These are phyloP conservation scores for Solanum hybrid DNA, from an alignment of 305 asterid species.

Conservation along the genomic window DNA sequence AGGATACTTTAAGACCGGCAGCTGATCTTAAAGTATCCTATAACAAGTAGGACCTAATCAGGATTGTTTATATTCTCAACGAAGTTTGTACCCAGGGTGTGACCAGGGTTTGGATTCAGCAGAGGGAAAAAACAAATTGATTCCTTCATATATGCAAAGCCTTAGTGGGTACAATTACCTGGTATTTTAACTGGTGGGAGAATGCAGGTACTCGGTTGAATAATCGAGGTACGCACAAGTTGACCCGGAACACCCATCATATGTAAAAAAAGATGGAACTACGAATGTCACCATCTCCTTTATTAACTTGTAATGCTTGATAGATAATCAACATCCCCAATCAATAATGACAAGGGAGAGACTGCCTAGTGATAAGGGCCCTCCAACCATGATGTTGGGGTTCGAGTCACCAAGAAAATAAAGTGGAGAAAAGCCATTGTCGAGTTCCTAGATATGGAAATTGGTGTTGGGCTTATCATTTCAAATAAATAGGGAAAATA, in stretches of 20 bases:
- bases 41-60: too few species aligned
- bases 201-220: background rate
- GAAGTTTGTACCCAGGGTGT: background rate
- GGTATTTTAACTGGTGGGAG: background rate
- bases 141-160: background rate
- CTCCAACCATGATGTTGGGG: background rate
- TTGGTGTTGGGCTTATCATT: background rate
- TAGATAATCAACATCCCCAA: background rate
- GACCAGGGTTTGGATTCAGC: background rate
- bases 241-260: background rate
- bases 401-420: background rate
- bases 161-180: background rate
- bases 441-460: background rate
- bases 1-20: too few species aligned
- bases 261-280: background rate
- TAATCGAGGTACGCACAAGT: background rate
- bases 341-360: background rate
- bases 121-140: background rate
- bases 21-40: too few species aligned
- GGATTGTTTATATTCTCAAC: too few species aligned
- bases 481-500: background rate
- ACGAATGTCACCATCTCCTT: background rate
- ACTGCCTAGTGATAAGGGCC: background rate
- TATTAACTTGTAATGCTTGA: background rate
- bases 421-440: background rate